phyloP scores from a whole-genome alignment of 2,329 filamentous ascomycete genomes.

The Phyllachora maydis region DNA sequence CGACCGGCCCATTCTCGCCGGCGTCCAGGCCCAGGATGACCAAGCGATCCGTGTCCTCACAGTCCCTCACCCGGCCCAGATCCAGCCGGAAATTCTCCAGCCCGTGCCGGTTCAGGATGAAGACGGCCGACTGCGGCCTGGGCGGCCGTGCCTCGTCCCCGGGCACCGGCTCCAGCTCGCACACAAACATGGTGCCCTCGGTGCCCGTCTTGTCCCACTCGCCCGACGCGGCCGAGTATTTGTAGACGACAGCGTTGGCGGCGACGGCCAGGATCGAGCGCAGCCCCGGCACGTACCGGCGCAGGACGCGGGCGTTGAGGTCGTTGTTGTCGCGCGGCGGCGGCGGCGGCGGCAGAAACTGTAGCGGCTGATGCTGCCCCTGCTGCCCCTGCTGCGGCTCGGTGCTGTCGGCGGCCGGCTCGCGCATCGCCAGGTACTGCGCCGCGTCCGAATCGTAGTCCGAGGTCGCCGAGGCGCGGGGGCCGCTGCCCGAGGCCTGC shows the following conservation, averaged over 20 bases:
- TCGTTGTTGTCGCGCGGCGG: slow-evolving; percentile 56
- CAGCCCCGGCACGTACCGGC: slow-evolving; percentile 60
- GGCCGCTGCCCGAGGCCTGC: slow-evolving; percentile 7
- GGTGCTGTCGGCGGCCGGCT: no score
- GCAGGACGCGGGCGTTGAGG: slow-evolving; percentile 71
- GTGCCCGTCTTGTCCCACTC: slow-evolving; percentile 72
- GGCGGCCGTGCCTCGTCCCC: no score
- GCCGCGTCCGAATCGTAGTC: slow-evolving; percentile 49
- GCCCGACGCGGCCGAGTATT: slow-evolving; percentile 41
- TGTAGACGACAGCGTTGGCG: slow-evolving; percentile 72
- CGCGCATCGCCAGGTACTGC: slow-evolving; percentile 20
- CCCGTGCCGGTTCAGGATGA: slow-evolving; percentile 53
- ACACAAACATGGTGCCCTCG: slow-evolving; percentile 81
- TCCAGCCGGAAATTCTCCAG: slow-evolving; percentile 51
- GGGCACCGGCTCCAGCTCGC: slow-evolving; percentile 34
- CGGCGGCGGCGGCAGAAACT: slow-evolving; percentile 9
- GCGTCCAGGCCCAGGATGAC: slow-evolving; percentile 23
- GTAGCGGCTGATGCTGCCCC: slow-evolving; percentile 22
- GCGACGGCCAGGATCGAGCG: slow-evolving; percentile 58
- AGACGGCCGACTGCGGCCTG: slow-evolving; percentile 36
- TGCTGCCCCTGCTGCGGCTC: no score
- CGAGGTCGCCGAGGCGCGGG: slow-evolving; percentile 17
- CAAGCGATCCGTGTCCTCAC: slow-evolving; percentile 39
- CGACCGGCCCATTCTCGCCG: slow-evolving; percentile 7
- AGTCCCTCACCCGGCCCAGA: slow-evolving; percentile 36